Base-by-base conservation (phyloP, 371 early-diverging fungal genomes). In the Mucor lusitanicus region DNA sequence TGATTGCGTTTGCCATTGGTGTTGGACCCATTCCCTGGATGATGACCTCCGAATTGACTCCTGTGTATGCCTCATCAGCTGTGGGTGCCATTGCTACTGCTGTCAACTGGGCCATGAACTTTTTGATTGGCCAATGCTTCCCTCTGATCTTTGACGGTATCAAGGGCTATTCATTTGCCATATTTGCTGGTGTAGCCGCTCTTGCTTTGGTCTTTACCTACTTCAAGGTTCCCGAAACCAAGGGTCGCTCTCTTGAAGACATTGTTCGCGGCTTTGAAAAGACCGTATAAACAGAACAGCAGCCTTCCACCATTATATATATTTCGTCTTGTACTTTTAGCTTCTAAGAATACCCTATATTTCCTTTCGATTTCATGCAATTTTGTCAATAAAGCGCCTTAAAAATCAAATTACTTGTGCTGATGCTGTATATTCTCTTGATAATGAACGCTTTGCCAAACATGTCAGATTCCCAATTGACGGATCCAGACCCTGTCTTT, bases 1-100 rank as follows among this genome's bases (percentile, higher is more conserved):
- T n/a, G n/a, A n/a, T n/a, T n/a, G n/a, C n/a, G n/a, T n/a, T n/a
- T n/a, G n/a, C n/a, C n/a, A n/a, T n/a, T n/a, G n/a, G n/a, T n/a
- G n/a, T n/a, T 13, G 92, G 94, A 17, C 89, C 90, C 0, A 90
- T 94, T 59, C 91, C 94, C 12, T 94, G 94, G 91, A 70, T 92
- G 61, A 70, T 91, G 21, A 85, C 85, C 6, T 84, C 89, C 1
- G 92, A 92, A 65, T 72, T 93, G 64, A 79, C 89, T 57, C 89
- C 91, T 15, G 85, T 85, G 0, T 83, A 85, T 25, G 73, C 88
- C 5, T 86, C 86, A 17, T 84, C 88, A 4, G 78, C 85, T 19
- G 74, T 78, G 21, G 77, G 73, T 53, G 69, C 75, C 13, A 61
- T 85, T 1, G 86, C 87, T 7, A 85, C 87, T 0, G 80, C 80